Conservation (phyloP, 129 eudicot genomes). For the Ambrosia artemisiifolia region DNA sequence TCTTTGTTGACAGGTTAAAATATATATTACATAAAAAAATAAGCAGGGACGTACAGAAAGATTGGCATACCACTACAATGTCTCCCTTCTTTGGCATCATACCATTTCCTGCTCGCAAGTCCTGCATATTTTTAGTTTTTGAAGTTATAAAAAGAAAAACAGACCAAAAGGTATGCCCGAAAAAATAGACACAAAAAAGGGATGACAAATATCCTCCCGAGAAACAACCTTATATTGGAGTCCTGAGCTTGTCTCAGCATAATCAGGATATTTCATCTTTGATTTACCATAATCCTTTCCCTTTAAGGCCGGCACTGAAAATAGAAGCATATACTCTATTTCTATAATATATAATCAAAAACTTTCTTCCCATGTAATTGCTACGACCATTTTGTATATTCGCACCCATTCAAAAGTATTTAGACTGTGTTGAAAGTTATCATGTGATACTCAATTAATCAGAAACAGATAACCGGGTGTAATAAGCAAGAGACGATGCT, state of each 20-base stretch:
- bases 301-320: constrained; percentile 91
- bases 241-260: constrained; percentile 79
- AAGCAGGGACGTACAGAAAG: constrained; percentile 24
- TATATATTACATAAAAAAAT: constrained; percentile 5
- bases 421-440: background rate
- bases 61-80: constrained; percentile 76
- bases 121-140: constrained; percentile 52
- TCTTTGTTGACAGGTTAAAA: background rate
- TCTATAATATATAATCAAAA: background rate
- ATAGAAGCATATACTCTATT: constrained; percentile 23
- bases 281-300: constrained; percentile 98
- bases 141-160: constrained; percentile 19
- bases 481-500: background rate
- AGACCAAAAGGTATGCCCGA: background rate
- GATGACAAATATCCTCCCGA: constrained; percentile 7
- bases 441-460: background rate
- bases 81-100: constrained; percentile 72
- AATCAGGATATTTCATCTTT: constrained; percentile 96
- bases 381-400: background rate
- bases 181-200: too few species aligned
- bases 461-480: background rate
- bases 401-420: background rate
- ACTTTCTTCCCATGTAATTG: background rate
- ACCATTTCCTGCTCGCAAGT: constrained; percentile 75
- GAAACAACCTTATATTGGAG: constrained; percentile 87